These are phyloP conservation scores for Anthracocystis setariae DNA, from an alignment of 1,284 basidiomycete genomes.

Conservation along the genomic window DNA sequence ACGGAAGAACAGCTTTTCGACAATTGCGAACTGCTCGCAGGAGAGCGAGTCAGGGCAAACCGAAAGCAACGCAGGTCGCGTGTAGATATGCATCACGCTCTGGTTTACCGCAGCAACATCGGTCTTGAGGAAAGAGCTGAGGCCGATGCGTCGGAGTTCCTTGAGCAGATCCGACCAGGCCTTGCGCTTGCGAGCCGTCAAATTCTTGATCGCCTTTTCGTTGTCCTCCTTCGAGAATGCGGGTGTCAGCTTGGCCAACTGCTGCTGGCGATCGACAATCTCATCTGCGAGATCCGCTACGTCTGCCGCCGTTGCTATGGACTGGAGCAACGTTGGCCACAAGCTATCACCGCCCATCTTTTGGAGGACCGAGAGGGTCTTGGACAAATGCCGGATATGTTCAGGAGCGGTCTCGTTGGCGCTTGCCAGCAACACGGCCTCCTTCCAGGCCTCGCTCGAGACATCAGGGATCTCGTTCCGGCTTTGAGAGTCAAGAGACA, in stretches of 20 bases:
- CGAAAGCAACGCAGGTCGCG: slow-evolving; percentile 59
- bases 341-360: slow-evolving; percentile 38
- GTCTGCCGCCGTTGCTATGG: slow-evolving; percentile 13
- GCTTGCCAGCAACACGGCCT: slow-evolving; percentile 16
- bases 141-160: slow-evolving; percentile 83
- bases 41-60: slow-evolving; percentile 25
- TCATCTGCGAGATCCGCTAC: slow-evolving; percentile 78
- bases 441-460: slow-evolving; percentile 23
- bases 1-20: slow-evolving; percentile 79
- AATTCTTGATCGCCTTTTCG: slow-evolving; percentile 79
- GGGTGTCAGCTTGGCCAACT: slow-evolving; percentile 70
- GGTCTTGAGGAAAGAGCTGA: slow-evolving; percentile 71
- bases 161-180: slow-evolving; percentile 92
- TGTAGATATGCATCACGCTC: slow-evolving; percentile 78
- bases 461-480: slow-evolving; percentile 7
- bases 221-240: slow-evolving; percentile 67
- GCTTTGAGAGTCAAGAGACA: slow-evolving; percentile 22
- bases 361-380: slow-evolving; percentile 47
- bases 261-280: slow-evolving; percentile 77
- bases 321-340: slow-evolving; percentile 34
- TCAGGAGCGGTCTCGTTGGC: slow-evolving; percentile 27
- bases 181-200: slow-evolving; percentile 83
- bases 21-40: slow-evolving; percentile 68
- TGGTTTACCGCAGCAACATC: slow-evolving; percentile 77
- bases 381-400: slow-evolving; percentile 46